A percentile compares a stretch with the other conserved stretches of the same genome.
These are phyloP conservation scores for Pseudocercospora ulei DNA, from an alignment of 2,329 filamentous ascomycete genomes.

Conservation along the genomic window DNA sequence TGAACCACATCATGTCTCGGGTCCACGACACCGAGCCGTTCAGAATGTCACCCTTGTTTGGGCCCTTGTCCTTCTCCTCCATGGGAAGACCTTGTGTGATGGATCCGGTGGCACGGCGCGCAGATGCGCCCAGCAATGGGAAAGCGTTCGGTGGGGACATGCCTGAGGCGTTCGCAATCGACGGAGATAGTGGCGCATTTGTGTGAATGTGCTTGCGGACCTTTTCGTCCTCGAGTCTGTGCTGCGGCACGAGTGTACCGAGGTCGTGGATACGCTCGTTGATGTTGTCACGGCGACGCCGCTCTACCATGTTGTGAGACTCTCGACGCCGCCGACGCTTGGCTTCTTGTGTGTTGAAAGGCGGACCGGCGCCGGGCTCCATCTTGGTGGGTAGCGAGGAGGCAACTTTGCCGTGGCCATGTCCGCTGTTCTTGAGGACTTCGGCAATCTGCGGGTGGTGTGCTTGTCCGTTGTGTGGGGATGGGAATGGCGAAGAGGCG, in stretches of 20 bases:
- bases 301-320: slow-evolving; percentile 93
- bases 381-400: slow-evolving; percentile 80
- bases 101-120: slow-evolving; percentile 57
- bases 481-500: slow-evolving; percentile 75
- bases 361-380: slow-evolving; percentile 44
- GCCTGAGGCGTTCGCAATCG: slow-evolving; percentile 56
- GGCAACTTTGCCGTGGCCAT: slow-evolving; percentile 36
- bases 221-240: slow-evolving; percentile 93
- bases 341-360: slow-evolving; percentile 74
- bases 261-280: slow-evolving; percentile 97
- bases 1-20: slow-evolving; percentile 92
- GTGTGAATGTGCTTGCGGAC: slow-evolving; percentile 90
- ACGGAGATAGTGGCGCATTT: slow-evolving; percentile 79
- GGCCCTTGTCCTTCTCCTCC: slow-evolving; percentile 96
- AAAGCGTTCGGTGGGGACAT: slow-evolving; percentile 67
- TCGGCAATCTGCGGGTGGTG: slow-evolving; percentile 73
- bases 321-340: slow-evolving; percentile 85
- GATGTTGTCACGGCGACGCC: slow-evolving; percentile 90
- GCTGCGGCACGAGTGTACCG: slow-evolving; percentile 80
- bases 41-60: slow-evolving; percentile 96
- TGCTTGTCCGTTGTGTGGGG: slow-evolving; percentile 56
- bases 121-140: slow-evolving; percentile 79
- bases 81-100: slow-evolving; percentile 88
- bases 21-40: slow-evolving; percentile 97
- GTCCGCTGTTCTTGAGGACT: slow-evolving; percentile 76